Base-by-base conservation (phyloP, 805 yeast species). In the Wickerhamomyces silvicola region DNA sequence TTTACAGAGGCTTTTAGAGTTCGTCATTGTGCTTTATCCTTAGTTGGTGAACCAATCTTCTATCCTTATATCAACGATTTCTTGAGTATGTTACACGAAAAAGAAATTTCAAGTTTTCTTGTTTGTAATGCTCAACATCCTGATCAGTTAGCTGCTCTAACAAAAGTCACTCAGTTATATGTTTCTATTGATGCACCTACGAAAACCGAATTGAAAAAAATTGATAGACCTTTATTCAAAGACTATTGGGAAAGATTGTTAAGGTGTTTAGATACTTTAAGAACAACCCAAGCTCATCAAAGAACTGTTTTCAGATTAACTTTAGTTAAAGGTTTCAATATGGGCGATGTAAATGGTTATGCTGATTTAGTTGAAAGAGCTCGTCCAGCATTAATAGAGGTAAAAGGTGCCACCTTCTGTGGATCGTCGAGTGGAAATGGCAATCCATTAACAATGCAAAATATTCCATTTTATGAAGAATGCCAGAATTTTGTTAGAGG, bases 41-140 rank as follows among this genome's bases (percentile, higher is more conserved):
- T 87, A 22, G 97, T 87, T 12, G 97, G 97, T 20, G 97, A 87
- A 57, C 97, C 97, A 2, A 88, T 87, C 27, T 84, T 87, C 57
- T 87, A 87, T 54, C 96, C 96, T 2, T 77, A 87, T 52, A 87
- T 87, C 55, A 86, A 83, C 55, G 84, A 79, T 54, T 87, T 87
- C 53, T 75, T 87, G 24, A 73, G 71, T 10, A 71, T 87, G 78
- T 64, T 88, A 31, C 97, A 87, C 50, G 82, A 72, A 21, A 70
- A 76, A 50, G 80, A 73, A 24, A 88, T 87, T 28, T 83, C 95
- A 3, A 78, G 92, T 32, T 87, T 87, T 56, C 67, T 87, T 47
- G 97, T 87, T 10, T 88, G 97, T 61, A 87, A 87, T 54, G 97
- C 97, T 7, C 97, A 87, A 62, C 97, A 87, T 57, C 97, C 97